Evolutionary conservation across 225 moss, liverwort and hornwort genomes (phyloP).

Genomic region (Pleurozium schreberi): DNA sequence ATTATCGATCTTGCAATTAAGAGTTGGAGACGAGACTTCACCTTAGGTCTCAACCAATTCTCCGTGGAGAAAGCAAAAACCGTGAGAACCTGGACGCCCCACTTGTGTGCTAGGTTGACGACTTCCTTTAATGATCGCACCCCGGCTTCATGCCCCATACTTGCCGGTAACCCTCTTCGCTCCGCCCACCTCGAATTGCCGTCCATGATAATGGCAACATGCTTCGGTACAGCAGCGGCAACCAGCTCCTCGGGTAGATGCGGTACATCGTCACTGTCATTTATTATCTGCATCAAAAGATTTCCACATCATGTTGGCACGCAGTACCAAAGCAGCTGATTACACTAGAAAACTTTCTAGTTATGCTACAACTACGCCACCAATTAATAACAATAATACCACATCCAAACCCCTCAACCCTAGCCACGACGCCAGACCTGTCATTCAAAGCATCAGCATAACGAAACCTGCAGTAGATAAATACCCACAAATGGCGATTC

Average conservation of each 20-base stretch:
- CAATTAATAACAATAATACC: neutral
- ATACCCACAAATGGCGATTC: neutral
- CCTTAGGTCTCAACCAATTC: constrained; percentile 90
- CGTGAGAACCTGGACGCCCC: constrained; percentile 79
- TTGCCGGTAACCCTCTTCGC: constrained; percentile 59
- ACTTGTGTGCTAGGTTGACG: constrained; percentile 45
- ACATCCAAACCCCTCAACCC: neutral
- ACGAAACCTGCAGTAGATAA: neutral
- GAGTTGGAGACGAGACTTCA: neutral
- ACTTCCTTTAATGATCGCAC: constrained; percentile 61
- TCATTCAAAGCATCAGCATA: neutral
- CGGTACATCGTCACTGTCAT: constrained; percentile 7
- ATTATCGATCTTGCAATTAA: neutral
- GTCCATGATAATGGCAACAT: constrained; percentile 96
- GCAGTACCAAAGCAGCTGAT: neutral
- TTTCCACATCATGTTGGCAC: neutral
- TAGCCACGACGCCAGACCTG: neutral
- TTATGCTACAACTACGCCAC: neutral
- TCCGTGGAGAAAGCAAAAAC: constrained; percentile 92
- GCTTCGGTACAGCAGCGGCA: constrained; percentile 62
- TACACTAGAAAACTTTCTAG: neutral
- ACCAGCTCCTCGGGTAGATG: constrained; percentile 55
- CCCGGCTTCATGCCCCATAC: constrained; percentile 81
- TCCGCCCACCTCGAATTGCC: constrained; percentile 95
- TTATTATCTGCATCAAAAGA: constrained; percentile 10